Conservation (phyloP, 768 basidiomycete genomes). For the Pleurotus ostreatus region DNA sequence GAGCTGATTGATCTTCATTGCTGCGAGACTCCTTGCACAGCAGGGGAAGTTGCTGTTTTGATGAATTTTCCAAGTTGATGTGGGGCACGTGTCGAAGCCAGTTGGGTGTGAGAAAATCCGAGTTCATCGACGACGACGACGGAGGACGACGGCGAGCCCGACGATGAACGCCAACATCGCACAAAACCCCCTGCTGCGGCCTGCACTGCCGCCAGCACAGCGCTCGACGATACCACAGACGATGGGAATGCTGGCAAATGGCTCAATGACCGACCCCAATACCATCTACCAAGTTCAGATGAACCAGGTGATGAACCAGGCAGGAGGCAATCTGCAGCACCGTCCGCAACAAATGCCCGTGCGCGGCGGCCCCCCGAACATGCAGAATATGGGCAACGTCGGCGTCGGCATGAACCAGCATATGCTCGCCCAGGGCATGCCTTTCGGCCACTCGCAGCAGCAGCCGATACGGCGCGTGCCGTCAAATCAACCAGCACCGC, state of each 20-base stretch:
- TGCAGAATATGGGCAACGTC: conserved; percentile 1
- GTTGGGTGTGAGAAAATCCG: conserved; percentile 8
- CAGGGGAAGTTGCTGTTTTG: background rate
- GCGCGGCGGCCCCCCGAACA: background rate
- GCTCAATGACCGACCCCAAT: background rate
- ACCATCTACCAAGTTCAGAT: conserved; percentile 1
- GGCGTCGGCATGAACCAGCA: conserved; percentile 8
- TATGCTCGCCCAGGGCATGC: conserved; percentile 22
- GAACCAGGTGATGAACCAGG: conserved; percentile 3
- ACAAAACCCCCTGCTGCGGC: conserved; percentile 4
- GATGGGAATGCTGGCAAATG: conserved; percentile 1
- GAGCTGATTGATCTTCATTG: too few relatives aligned
- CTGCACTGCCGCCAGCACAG: background rate
- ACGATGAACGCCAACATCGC: conserved; percentile 4
- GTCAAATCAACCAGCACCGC: background rate
- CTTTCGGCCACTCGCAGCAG: conserved; percentile 26
- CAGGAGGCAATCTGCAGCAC: background rate
- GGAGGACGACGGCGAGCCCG: conserved; percentile 8
- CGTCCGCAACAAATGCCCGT: background rate
- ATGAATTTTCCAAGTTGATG: background rate
- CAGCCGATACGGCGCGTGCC: conserved; percentile 22
- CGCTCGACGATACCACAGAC: background rate
- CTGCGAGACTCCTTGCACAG: background rate
- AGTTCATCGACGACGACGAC: conserved; percentile 10
- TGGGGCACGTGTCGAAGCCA: conserved; percentile 7